These are phyloP conservation scores for Pseudoscleropodium purum DNA, from an alignment of 225 moss, liverwort and hornwort species.

Conservation along the genomic window DNA sequence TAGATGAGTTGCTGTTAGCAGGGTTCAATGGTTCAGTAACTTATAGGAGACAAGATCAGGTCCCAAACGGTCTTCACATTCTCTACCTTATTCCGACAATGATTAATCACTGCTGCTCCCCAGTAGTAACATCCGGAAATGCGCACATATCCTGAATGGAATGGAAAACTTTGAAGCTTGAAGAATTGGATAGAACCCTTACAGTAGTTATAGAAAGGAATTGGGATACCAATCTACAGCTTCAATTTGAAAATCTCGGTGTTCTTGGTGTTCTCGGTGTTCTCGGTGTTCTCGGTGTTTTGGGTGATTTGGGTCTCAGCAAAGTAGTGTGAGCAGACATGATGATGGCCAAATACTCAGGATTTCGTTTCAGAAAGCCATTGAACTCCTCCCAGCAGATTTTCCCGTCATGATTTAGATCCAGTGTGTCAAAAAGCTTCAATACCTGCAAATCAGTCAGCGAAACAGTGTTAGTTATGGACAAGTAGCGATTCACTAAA, in stretches of 20 bases:
- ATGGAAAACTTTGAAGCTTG: neutral
- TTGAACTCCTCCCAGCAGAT: constrained; percentile 58
- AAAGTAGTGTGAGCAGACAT: constrained; percentile 47
- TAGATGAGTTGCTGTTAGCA: neutral
- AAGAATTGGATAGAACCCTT: neutral
- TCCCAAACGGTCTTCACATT: neutral
- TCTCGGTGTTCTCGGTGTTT: neutral
- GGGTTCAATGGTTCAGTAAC: neutral
- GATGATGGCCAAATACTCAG: constrained; percentile 53
- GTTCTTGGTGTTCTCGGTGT: neutral
- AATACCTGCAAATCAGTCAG: constrained; percentile 24
- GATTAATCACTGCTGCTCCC: neutral
- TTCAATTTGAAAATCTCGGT: neutral
- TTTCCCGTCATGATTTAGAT: constrained; percentile 33
- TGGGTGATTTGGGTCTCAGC: constrained; percentile 4
- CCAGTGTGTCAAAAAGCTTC: constrained; percentile 38
- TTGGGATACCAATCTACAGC: neutral
- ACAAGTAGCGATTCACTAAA: neutral
- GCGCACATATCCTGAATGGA: neutral
- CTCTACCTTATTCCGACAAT: neutral
- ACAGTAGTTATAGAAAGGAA: neutral
- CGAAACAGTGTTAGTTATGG: no score
- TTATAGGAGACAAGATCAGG: neutral
- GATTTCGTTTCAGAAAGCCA: constrained; percentile 37
- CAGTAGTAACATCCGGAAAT: neutral